A percentile compares a stretch with the other conserved stretches of the same genome.
phyloP scores from a whole-genome alignment of 2,329 filamentous ascomycete genomes.

The Clonostachys sp. region DNA sequence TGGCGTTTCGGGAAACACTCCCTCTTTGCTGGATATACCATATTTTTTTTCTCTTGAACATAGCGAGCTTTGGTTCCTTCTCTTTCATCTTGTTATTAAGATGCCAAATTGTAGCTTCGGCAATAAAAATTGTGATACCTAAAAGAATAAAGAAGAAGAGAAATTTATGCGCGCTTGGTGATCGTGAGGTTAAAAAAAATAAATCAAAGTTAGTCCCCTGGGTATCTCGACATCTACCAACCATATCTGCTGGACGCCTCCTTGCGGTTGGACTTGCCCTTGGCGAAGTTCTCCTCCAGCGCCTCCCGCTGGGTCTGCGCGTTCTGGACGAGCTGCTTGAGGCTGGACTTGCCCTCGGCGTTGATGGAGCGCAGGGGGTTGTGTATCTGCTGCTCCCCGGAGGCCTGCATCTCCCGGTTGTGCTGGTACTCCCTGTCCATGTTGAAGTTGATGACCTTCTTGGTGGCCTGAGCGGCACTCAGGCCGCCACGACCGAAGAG shows the following conservation, averaged over 20 bases:
- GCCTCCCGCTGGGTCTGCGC: conserved; percentile 80
- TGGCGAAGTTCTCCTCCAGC: conserved; percentile 86
- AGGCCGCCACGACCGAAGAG: conserved; percentile 69
- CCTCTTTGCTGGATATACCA: no score
- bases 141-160: no score
- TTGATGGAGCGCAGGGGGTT: conserved; percentile 83
- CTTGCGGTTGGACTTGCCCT: conserved; percentile 71
- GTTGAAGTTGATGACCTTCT: conserved; percentile 81
- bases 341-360: conserved; percentile 72
- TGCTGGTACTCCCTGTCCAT: conserved; percentile 81
- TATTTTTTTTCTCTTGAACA: neutral
- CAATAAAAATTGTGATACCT: no score
- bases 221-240: conserved; percentile 45
- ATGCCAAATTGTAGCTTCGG: neutral
- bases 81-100: neutral
- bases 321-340: conserved; percentile 82
- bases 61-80: neutral
- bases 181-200: no score
- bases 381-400: conserved; percentile 68
- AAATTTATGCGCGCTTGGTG: neutral
- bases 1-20: no score
- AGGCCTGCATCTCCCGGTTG: conserved; percentile 72
- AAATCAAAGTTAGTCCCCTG: neutral
- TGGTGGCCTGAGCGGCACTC: conserved; percentile 23
- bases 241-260: conserved; percentile 83